Conservation (phyloP, 2,329 filamentous ascomycete species). For the Microdochium trichocladiopsis region DNA sequence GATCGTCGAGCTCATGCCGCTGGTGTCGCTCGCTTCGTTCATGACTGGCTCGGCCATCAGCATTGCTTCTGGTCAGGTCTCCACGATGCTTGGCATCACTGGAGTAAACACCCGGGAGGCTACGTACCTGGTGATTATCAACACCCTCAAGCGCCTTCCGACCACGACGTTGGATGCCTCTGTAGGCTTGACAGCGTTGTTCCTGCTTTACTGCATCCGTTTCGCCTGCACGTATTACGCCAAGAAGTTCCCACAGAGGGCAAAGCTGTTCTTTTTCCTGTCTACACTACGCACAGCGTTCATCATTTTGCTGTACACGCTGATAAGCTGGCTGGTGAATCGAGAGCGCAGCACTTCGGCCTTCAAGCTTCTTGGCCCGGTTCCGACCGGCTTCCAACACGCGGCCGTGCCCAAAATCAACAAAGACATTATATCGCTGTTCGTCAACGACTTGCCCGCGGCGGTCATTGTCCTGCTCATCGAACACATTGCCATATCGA, state of each 20-base stretch:
- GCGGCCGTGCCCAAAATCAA: conserved; percentile 67
- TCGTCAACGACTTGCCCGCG: conserved; percentile 69
- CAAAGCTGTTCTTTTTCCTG: conserved; percentile 71
- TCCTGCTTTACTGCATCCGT: conserved; percentile 62
- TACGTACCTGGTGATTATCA: conserved; percentile 42
- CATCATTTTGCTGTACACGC: conserved; percentile 72
- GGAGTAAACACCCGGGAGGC: conserved; percentile 41
- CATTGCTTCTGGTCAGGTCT: conserved; percentile 41
- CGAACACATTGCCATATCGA: conserved; percentile 94
- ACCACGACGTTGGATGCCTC: conserved; percentile 60
- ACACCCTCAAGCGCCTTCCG: conserved; percentile 38
- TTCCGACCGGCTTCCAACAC: conserved; percentile 78
- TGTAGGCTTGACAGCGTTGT: conserved; percentile 62
- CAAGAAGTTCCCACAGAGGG: conserved; percentile 57
- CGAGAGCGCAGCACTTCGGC: conserved; percentile 53
- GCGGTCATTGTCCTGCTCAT: conserved; percentile 92
- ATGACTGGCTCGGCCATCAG: conserved; percentile 46
- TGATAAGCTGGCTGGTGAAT: conserved; percentile 76
- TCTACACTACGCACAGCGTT: conserved; percentile 74
- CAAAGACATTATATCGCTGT: conserved; percentile 56
- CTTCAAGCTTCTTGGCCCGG: conserved; percentile 67
- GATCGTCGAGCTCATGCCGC: conserved; percentile 47
- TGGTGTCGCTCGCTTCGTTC: conserved; percentile 45
- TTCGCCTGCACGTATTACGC: conserved; percentile 54
- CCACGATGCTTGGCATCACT: conserved; percentile 42